Conservation (phyloP, 208 protist genomes). For the Polymyxa betae region DNA sequence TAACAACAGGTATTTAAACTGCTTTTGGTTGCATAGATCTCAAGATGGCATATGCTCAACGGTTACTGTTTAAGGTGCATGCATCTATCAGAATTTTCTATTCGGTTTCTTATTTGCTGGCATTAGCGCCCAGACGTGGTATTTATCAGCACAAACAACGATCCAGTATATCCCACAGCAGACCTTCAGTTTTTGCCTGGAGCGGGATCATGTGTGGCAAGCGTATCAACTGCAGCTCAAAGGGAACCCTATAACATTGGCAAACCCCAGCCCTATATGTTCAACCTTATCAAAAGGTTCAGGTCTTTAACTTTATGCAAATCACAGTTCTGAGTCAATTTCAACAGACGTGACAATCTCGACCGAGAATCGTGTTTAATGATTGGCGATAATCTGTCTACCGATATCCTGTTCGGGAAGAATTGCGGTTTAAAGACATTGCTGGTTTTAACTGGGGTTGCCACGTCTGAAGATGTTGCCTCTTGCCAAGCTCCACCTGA, state of each 20-base stretch:
- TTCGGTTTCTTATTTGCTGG: neutral
- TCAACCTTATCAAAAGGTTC: neutral
- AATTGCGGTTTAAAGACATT: neutral
- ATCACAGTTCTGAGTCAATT: neutral
- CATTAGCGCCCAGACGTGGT: neutral
- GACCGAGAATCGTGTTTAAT: conserved; percentile 39
- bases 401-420: conserved; percentile 25
- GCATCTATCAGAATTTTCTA: neutral
- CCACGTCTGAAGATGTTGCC: neutral
- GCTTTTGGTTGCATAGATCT: neutral
- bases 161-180: conserved; percentile 1
- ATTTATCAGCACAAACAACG: conserved; percentile 43
- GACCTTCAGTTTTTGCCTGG: neutral
- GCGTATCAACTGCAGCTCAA: neutral
- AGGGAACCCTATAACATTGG: neutral
- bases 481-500: neutral
- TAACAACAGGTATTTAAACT: neutral
- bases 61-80: neutral
- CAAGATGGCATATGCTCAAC: neutral
- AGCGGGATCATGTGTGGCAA: neutral
- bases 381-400: conserved; percentile 34
- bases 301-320: neutral
- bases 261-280: neutral
- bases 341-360: neutral
- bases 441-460: conserved; percentile 20